Evolutionary conservation across 2,329 filamentous ascomycete species (phyloP).

Genomic region (Huntiella decipiens): DNA sequence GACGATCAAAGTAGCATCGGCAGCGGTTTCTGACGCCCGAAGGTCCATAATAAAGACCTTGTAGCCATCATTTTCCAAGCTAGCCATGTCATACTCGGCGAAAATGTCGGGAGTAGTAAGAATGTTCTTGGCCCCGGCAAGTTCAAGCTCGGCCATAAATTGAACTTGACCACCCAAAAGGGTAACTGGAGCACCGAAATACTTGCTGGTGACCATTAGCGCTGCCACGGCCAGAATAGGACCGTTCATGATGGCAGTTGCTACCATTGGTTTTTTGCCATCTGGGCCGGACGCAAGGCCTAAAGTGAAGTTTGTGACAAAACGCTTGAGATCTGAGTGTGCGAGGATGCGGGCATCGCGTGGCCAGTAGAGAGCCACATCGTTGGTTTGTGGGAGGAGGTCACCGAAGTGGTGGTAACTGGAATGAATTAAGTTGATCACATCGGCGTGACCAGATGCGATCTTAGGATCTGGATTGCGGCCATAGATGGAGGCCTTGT

Average conservation of each 20-base stretch:
- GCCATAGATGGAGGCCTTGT: slow-evolving; percentile 1
- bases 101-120: slow-evolving; percentile 25
- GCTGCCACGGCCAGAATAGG: slow-evolving; percentile 31
- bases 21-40: slow-evolving; percentile 17
- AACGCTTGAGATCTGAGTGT: slow-evolving; percentile 17
- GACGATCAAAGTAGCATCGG: slow-evolving; percentile 16
- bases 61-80: slow-evolving; percentile 15
- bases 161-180: slow-evolving; percentile 29
- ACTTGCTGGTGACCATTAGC: slow-evolving; percentile 29
- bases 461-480: background rate
- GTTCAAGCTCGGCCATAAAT: slow-evolving; percentile 29
- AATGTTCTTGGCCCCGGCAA: slow-evolving; percentile 27
- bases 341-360: slow-evolving; percentile 16
- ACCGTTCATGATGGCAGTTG: slow-evolving; percentile 33
- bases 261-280: slow-evolving; percentile 24
- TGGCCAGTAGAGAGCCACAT: slow-evolving; percentile 17
- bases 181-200: slow-evolving; percentile 33
- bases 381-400: slow-evolving; percentile 16
- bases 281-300: slow-evolving; percentile 12
- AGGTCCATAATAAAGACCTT: slow-evolving; percentile 22
- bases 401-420: slow-evolving; percentile 23
- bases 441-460: slow-evolving; percentile 8
- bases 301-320: slow-evolving; percentile 19
- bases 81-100: slow-evolving; percentile 20
- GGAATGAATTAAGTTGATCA: slow-evolving; percentile 15